Conservation (phyloP, 805 yeast species). For the Wickerhamiella spandovensis region DNA sequence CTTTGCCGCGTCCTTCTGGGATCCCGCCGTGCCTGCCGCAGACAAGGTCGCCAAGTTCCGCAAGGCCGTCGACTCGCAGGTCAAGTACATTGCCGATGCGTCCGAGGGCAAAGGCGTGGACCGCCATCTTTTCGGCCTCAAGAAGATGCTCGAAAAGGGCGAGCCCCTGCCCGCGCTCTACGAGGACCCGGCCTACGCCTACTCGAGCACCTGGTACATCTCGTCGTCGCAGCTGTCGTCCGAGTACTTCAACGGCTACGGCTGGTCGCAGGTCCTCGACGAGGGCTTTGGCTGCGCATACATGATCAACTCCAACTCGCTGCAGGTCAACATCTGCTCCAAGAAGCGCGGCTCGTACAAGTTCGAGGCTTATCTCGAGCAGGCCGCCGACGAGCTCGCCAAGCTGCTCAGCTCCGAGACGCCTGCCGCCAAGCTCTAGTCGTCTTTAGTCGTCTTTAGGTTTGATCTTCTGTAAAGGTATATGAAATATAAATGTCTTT, state of each 20-base stretch:
- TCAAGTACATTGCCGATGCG: conserved; percentile 59
- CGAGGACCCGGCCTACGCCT: conserved; percentile 60
- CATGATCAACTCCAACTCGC: conserved; percentile 74
- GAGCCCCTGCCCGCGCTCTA: conserved; percentile 53
- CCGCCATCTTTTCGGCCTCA: conserved; percentile 84
- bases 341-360: conserved; percentile 39
- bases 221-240: conserved; percentile 85
- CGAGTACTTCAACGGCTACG: conserved; percentile 78
- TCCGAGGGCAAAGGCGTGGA: conserved; percentile 82
- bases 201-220: conserved; percentile 73
- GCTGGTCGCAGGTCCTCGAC: conserved; percentile 90
- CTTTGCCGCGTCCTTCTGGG: conserved; percentile 65
- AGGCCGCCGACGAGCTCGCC: conserved; percentile 72
- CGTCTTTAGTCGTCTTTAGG: no score
- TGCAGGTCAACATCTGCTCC: conserved; percentile 73
- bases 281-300: conserved; percentile 91
- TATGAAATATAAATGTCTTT: no score
- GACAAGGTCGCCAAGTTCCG: conserved; percentile 58
- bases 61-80: conserved; percentile 62
- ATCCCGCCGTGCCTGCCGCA: conserved; percentile 34
- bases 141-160: conserved; percentile 48
- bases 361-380: conserved; percentile 53
- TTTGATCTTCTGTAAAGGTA: no score
- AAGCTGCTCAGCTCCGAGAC: conserved; percentile 37
- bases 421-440: conserved; percentile 25